These are phyloP conservation scores for Calvatia gigantea DNA, from an alignment of 768 basidiomycete species.

Conservation along the genomic window DNA sequence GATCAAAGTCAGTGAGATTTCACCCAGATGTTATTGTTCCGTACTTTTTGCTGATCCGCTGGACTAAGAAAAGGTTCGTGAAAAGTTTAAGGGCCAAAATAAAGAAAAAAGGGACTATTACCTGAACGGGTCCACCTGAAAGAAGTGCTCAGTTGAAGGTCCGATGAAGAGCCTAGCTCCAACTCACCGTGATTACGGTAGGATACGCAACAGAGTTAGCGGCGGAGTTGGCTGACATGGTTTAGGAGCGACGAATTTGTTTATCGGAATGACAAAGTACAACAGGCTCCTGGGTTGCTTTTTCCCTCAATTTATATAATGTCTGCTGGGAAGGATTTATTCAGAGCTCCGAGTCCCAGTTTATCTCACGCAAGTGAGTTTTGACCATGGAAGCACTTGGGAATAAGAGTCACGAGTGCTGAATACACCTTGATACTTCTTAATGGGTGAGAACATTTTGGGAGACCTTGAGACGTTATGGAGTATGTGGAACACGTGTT, in stretches of 20 bases:
- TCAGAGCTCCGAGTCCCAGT: too few relatives aligned
- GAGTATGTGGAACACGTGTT: too few relatives aligned
- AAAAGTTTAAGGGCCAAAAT: neutral
- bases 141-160: neutral
- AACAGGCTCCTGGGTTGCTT: too few relatives aligned
- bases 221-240: conserved; percentile 44
- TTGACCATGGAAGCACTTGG: too few relatives aligned
- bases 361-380: too few relatives aligned
- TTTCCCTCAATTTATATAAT: too few relatives aligned
- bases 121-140: conserved; percentile 70
- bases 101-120: conserved; percentile 28
- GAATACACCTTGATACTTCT: too few relatives aligned
- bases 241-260: neutral
- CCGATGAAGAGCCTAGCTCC: neutral
- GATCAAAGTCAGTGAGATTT: neutral
- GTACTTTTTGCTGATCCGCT: conserved; percentile 60
- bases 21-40: neutral
- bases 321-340: too few relatives aligned
- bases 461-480: too few relatives aligned
- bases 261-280: too few relatives aligned
- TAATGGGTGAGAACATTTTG: too few relatives aligned
- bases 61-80: conserved; percentile 21
- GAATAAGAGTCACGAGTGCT: too few relatives aligned
- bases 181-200: conserved; percentile 50
- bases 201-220: conserved; percentile 60